phyloP scores from a whole-genome alignment of 2,329 filamentous ascomycete species.

The Anisogramma anomala region DNA sequence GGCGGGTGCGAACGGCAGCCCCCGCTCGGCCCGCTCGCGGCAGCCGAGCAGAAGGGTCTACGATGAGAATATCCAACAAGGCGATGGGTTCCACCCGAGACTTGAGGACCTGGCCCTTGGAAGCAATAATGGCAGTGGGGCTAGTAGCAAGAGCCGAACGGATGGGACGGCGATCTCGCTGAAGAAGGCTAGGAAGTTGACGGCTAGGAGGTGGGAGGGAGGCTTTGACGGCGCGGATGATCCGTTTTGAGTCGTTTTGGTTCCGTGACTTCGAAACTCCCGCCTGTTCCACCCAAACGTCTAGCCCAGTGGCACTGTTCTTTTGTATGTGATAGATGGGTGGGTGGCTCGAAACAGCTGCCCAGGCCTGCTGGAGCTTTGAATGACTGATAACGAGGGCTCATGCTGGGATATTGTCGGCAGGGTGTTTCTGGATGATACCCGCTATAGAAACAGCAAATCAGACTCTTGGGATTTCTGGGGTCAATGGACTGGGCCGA shows the following conservation, averaged over 20 bases:
- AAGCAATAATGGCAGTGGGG: slow-evolving; percentile 18
- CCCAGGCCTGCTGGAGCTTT: background rate
- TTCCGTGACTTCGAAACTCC: background rate
- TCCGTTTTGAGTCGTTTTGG: slow-evolving; percentile 21
- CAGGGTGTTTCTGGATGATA: no score
- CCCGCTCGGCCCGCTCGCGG: background rate
- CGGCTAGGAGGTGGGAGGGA: slow-evolving; percentile 36
- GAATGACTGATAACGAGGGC: background rate
- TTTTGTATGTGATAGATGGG: no score
- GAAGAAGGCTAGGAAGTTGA: slow-evolving; percentile 42
- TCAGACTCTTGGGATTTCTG: no score
- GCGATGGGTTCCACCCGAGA: slow-evolving; percentile 30
- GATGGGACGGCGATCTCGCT: slow-evolving; percentile 29
- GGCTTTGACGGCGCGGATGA: slow-evolving; percentile 27
- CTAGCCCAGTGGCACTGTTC: no score
- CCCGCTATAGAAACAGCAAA: no score
- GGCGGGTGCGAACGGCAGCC: slow-evolving; percentile 10
- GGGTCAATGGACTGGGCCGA: no score
- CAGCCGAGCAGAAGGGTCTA: slow-evolving; percentile 3
- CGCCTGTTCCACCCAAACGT: background rate
- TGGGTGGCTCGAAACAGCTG: no score
- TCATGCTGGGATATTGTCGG: no score
- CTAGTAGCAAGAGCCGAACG: slow-evolving; percentile 3
- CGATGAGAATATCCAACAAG: slow-evolving; percentile 13
- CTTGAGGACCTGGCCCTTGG: slow-evolving; percentile 40